Evolutionary conservation across 345 rosid species (phyloP), one percentile per base, ranked within the genome.

Genomic region (Anastatica hierochuntica): DNA sequence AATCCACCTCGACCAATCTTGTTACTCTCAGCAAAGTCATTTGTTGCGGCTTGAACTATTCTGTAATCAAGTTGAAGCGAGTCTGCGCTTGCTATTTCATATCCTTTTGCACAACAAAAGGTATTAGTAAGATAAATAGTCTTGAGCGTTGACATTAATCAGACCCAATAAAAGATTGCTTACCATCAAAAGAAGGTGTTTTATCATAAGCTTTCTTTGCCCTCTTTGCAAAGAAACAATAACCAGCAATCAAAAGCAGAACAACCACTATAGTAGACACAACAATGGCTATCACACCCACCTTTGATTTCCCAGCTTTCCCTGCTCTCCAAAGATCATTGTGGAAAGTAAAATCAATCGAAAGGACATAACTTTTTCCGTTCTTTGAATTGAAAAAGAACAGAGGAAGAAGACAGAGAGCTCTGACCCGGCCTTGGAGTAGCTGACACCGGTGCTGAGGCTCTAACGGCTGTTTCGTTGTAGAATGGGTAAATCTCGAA

Each of bases 401-500:
- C 24, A 21, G 24, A 21, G 24, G 24, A n/a, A n/a, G n/a, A n/a
- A n/a, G n/a, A n/a, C n/a, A n/a, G n/a, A n/a, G n/a, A n/a, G n/a
- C n/a, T 21, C 24, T 21, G 5, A 38, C 59, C 16, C 14, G 21
- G 20, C 10, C 27, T 6, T 15, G 43, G 41, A 20, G 53, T 43
- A 29, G 41, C 5, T 2, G 51, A 47, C 26, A 14, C 52, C 3
- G 27, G 13, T 11, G 59, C 14, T 13, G 51, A 17, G 56, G 54
- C 0, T 10, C 0, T 1, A 1, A 51, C 2, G 2, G 43, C 42
- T 2, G 26, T 29, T 48, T 40, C 68, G 16, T 68, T 48, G 62
- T 55, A 78, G 14, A 78, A 78, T 0, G 19, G 34, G 33, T 52
- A 56, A 2, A 52, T 0, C 55, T 78, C 79, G 33, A 5, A 76